Base-by-base conservation (phyloP, 225 moss, liverwort and hornwort species). In the Thuidium tamariscinum region DNA sequence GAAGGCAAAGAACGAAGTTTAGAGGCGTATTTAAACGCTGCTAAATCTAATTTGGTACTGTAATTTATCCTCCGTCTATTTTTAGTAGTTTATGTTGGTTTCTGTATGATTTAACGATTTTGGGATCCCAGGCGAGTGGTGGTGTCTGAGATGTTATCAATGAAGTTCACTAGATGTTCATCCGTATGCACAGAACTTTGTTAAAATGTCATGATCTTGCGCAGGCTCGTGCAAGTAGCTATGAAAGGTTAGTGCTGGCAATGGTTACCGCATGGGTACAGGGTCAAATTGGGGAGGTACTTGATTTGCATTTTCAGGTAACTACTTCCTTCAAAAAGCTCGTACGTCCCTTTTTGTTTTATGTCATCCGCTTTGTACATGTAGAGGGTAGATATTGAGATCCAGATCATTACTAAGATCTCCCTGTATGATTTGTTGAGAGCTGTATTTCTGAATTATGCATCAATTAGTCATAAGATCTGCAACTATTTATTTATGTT, bases 231-330 rank as follows among this genome's bases (percentile, higher is more conserved):
- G 94, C 93, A 64, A 92, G 93, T 64, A 88, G 71, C 63, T 94
- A 96, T 84, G 96, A 96, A 86, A 93, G 44, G 89, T 80, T 90
- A 80, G 92, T 95, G 85, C 92, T 96, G 51, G 90, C 89, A 72
- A 87, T 92, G n/a, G 87, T 94, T 42, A 83, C 85, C 36, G 94
- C 94, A 48, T 91, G 81, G 93, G 88, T 86, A 81, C 89, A 93
- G 60, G 91, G 94, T 75, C 84, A 84, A 86, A 86, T 87, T 77
- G 89, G 72, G 86, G 92, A 88, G 65, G 90, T 89, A 41, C 44
- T 96, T 65, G 88, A 88, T 82, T 89, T 90, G 39, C 92, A 95
- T 89, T 94, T 94, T 61, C 92, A 96, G 94, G 96, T 90, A 80
- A 80, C 46, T 44, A 88, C 51, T 64, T 89, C 17, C 44, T 61